Base-by-base conservation (phyloP, 1,139 yeast species). In the Pichia sp. region DNA sequence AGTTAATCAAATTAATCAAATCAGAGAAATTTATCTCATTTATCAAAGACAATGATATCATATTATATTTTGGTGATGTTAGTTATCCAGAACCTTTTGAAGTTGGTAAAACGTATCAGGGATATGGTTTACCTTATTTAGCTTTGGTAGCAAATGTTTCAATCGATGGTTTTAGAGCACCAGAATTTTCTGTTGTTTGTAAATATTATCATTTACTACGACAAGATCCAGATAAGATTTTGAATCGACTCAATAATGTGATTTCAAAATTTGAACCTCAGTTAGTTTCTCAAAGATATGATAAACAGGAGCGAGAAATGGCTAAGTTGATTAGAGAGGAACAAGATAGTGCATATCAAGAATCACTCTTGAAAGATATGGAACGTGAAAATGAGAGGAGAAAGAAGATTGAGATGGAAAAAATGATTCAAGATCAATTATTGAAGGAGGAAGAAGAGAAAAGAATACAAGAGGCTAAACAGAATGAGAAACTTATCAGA, bases 301-400 rank as follows among this genome's bases (percentile, higher is more conserved):
- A 76, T 54, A 70, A 69, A 50, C 72, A 69, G 49, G 79, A 74
- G 49, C 67, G 72, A 36, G 78, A 76, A 45, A 55, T 67, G 36
- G 65, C 79, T 31, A 59, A 82, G 38, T 36, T 67, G 23, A 55
- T 77, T 31, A 72, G 77, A 52, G 71, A 72, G 49, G 72, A 72
- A 50, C 83, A 77, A 52, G 81, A 77, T 50, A 70, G 66, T 38
- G 82, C 81, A 3, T 77, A 74, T 50, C 56, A 64, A 38, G 68
- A 68, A 50, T 74, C 79, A 0, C 58, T 77, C 23, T 63, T 69
- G 34, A 63, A 60, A 31, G 82, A 76, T 53, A 58, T 48, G 41
- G 41, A 47, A 38, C 53, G 56, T 36, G 52, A 51, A 39, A 54
- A 51, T 30, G 54, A 53, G 37, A 58, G 48, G 38, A 43, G 49